A percentile compares a stretch with the other conserved stretches of the same genome.
Evolutionary conservation across 164 flowering plant species (phyloP).

Genomic region (Aristolochia fimbriata): DNA sequence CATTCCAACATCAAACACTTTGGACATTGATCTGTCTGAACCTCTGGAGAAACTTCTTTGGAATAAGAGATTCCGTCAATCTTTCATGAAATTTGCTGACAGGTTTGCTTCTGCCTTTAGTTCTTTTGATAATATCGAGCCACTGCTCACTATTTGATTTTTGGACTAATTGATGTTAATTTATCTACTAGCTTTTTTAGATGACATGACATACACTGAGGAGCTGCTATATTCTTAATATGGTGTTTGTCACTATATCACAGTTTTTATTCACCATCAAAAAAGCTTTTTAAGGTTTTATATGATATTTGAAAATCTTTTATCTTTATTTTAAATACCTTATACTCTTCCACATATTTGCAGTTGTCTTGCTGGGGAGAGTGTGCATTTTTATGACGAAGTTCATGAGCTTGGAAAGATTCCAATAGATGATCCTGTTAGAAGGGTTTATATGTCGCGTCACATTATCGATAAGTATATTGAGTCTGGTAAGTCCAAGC

Average conservation of each 20-base stretch:
- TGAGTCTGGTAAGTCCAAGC: constrained; percentile 35
- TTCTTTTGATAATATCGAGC: no score
- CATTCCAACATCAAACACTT: constrained; percentile 24
- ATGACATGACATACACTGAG: no score
- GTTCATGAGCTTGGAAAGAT: constrained; percentile 59
- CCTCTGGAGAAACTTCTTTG: constrained; percentile 71
- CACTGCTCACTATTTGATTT: no score
- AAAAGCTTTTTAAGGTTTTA: not conserved
- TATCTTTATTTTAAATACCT: not conserved
- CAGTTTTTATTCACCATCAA: no score
- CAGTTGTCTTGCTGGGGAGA: constrained; percentile 93
- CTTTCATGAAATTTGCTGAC: constrained; percentile 83
- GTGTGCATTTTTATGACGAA: constrained; percentile 73
- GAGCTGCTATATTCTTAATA: no score
- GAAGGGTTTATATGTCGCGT: constrained; percentile 85
- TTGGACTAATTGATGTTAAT: no score
- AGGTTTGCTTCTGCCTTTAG: constrained; percentile 29
- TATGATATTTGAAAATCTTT: not conserved
- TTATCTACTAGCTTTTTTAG: no score
- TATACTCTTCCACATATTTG: not conserved
- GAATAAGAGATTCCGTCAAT: constrained; percentile 62
- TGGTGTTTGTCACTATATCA: no score
- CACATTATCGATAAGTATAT: constrained; percentile 73
- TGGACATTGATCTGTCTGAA: constrained; percentile 40
- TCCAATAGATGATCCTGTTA: constrained; percentile 45